Base-by-base conservation (phyloP, 306 rosid species). In the Rosa multiflora region DNA sequence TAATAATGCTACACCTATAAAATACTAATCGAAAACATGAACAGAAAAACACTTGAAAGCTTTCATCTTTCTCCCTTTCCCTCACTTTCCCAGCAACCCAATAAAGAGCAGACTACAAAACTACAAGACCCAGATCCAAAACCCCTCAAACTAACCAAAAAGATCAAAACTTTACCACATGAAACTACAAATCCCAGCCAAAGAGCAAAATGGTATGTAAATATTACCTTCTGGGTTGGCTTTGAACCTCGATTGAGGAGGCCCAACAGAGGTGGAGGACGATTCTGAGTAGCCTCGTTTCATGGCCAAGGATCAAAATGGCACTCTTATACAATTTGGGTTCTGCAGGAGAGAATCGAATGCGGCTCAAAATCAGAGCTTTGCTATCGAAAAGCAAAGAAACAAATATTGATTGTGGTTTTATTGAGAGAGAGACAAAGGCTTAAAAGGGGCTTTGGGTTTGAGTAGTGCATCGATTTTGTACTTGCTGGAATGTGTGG, bases 271-370 rank as follows among this genome's bases (percentile, higher is more conserved):
- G 76, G 89, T 76, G 15, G 97, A 87, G 52, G 96, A 84, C 49
- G 94, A 91, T 75, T 93, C 92, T 56, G 84, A 72, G 86, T 89
- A 87, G 47, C 93, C 96, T 68, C 99, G 96, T 87, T 95, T 95
- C 99, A 95, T 95, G 72, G 78, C 79, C 46, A 72, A 72, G 2
- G 42, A 77, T 53, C 70, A 67, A 78, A 73, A 76, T 39, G 39
- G 47, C 39, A 79, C 21, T 40, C 52, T 69, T 18, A 56, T 49
- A 42, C 51, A 58, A 64, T 72, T 37, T 70, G 61, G 52, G 83
- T 55, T 74, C 10, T 55, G 55, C 69, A 15, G 13, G n/a, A 46
- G 56, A 49, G 58, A 64, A 75, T 44, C 49, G 63, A 80, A 80
- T 20, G 84, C 37, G 78, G 75, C 72, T 70, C 51, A 73, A 67